phyloP scores from a whole-genome alignment of 805 yeast species.

The Sugiyamaella smithiae region DNA sequence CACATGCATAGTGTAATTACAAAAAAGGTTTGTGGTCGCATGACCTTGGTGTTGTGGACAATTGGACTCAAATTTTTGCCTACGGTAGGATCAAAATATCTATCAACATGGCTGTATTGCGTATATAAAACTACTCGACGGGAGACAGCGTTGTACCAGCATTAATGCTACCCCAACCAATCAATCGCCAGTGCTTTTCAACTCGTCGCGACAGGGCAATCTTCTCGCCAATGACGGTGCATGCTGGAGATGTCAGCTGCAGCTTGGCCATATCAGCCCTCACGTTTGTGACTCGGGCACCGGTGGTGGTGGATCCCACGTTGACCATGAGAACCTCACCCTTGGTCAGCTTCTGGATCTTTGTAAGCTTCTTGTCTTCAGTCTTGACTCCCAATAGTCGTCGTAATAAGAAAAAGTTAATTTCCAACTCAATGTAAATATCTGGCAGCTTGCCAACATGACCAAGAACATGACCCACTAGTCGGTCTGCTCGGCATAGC shows the following conservation, averaged over 20 bases:
- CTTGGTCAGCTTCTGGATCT: conserved; percentile 88
- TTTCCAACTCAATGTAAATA: conserved; percentile 94
- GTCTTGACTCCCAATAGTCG: conserved; percentile 98
- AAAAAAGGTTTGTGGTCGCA: too few relatives aligned
- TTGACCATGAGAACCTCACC: conserved; percentile 98
- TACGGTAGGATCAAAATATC: too few relatives aligned
- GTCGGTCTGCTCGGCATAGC: conserved; percentile 97
- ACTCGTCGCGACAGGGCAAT: conserved; percentile 98
- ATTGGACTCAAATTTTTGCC: too few relatives aligned
- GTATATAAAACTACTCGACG: conserved; percentile 8
- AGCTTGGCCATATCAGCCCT: conserved; percentile 99
- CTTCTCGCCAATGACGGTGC: conserved; percentile 97
- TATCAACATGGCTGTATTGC: too few relatives aligned
- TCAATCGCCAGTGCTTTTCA: conserved; percentile 99
- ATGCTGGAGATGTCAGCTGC: conserved; percentile 94
- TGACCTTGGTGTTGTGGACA: too few relatives aligned
- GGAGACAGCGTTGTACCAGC: conserved; percentile 56
- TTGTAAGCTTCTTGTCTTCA: conserved; percentile 94
- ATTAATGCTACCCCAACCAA: conserved; percentile 99
- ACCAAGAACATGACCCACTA: conserved; percentile 99
- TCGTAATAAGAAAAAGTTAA: conserved; percentile 93
- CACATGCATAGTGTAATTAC: too few relatives aligned
- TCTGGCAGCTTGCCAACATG: conserved; percentile 95
- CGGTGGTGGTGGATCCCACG: conserved; percentile 98
- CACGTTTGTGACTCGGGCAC: conserved; percentile 97